These are phyloP conservation scores for Hsuehochloa calcarea DNA, from an alignment of 176 grass and related monocot species.

Conservation along the genomic window DNA sequence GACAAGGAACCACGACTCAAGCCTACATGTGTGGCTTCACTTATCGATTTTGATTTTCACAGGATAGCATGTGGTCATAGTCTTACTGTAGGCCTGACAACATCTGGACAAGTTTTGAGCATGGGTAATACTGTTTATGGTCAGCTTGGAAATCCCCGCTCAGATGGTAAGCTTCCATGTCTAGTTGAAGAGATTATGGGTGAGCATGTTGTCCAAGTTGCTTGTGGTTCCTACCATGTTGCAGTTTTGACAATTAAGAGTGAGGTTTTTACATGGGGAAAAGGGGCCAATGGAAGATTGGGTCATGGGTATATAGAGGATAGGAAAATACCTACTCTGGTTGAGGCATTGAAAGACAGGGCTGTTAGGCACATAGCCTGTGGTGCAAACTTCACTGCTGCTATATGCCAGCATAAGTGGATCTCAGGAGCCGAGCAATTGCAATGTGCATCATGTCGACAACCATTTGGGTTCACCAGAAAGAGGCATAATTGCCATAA, in stretches of 20 bases:
- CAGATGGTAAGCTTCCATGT: conserved; percentile 85
- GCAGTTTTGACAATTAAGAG: conserved; percentile 76
- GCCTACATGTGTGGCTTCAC: conserved; percentile 91
- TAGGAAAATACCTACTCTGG: conserved; percentile 76
- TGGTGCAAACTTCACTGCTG: conserved; percentile 88
- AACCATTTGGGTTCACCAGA: conserved; percentile 90
- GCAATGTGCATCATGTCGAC: conserved; percentile 75
- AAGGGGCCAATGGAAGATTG: conserved; percentile 90
- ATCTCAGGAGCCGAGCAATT: conserved; percentile 73
- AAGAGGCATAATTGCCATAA: conserved; percentile 97
- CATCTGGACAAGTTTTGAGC: conserved; percentile 80
- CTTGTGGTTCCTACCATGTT: conserved; percentile 97
- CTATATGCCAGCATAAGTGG: conserved; percentile 89
- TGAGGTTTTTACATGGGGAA: conserved; percentile 99
- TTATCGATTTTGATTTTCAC: conserved; percentile 93
- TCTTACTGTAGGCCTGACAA: conserved; percentile 85
- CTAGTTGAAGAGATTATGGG: conserved; percentile 71
- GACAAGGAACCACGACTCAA: conserved; percentile 88
- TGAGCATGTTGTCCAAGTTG: conserved; percentile 73
- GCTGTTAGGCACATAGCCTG: conserved; percentile 77
- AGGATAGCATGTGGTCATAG: conserved; percentile 85
- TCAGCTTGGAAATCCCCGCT: conserved; percentile 89
- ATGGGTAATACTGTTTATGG: conserved; percentile 95
- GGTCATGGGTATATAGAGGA: conserved; percentile 94
- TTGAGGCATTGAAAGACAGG: conserved; percentile 87